Base-by-base conservation (phyloP, 2,329 filamentous ascomycete species). In the Colletotrichum siamense region DNA sequence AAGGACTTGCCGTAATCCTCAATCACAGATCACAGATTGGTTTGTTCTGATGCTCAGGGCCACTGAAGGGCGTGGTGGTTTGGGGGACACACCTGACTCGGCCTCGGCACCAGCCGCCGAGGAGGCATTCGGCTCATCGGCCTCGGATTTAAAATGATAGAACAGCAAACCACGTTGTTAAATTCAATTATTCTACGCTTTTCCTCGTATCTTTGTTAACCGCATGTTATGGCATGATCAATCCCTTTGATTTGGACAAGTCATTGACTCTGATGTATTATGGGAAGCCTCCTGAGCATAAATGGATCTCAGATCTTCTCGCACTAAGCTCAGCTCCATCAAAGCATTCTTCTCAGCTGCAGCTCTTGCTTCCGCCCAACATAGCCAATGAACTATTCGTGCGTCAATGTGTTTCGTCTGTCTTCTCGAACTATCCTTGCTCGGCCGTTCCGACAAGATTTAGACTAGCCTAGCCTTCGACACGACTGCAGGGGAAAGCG, bases 1-100 rank as follows among this genome's bases (percentile, higher is more conserved):
- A 22, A 13, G n/a, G 6, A 22, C 2, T 8, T 49, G 10, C 0
- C 6, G 44, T 4, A 4, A 13, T n/a, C 0, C 10, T 13, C 10
- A 52, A 4, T 22, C 44, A 22, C n/a, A 52, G n/a, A 52, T 22
- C 44, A 22, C n/a, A 22, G 44, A 52, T 52, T 52, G 44, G n/a
- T 22, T 22, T 52, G 44, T 52, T 52, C 10, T 8, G 44, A 13
- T 52, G n/a, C 6, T 22, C 44, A 52, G 44, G n/a, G 44, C n/a
- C 44, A 52, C 44, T 22, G n/a, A 22, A 52, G 44, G 2, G n/a
- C n/a, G 44, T 6, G 10, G 7, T 52, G n/a, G n/a, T 9, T 2
- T 22, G 6, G n/a, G 44, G 44, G 2, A 5, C 3, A 2, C 44
- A 22, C 44, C 44, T 52, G 44, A 52, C 44, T 52, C 44, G 44